Conservation (phyloP, 75 land plant species). For the Pinus tabuliformis region DNA sequence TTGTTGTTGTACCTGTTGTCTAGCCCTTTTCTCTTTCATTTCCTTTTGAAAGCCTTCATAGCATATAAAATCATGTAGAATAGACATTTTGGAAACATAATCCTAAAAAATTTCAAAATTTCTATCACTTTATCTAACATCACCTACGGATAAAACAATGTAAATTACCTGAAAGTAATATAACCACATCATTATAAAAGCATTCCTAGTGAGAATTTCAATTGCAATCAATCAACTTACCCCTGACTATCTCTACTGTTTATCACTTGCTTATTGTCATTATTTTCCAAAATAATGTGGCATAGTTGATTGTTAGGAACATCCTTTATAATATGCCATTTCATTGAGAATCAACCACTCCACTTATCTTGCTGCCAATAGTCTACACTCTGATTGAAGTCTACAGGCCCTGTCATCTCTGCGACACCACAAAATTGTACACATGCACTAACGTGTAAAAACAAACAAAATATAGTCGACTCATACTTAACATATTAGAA, state of each 20-base stretch:
- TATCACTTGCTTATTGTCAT: conserved; percentile 68
- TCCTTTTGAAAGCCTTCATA: conserved; percentile 59
- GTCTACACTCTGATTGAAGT: conserved; percentile 58
- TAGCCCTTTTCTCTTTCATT: conserved; percentile 43
- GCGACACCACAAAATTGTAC: conserved; percentile 78
- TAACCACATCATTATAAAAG: neutral
- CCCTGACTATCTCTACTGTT: conserved; percentile 62
- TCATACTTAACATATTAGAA: neutral
- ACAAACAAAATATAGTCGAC: neutral
- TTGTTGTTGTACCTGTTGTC: neutral
- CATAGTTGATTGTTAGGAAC: conserved; percentile 63
- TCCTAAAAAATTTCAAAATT: conserved; percentile 68
- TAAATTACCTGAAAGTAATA: neutral
- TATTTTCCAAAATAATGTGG: conserved; percentile 65
- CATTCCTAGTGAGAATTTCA: neutral
- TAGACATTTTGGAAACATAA: conserved; percentile 43
- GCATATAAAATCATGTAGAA: conserved; percentile 65
- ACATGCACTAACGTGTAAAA: conserved; percentile 61
- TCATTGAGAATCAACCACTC: conserved; percentile 61
- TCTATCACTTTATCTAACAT: conserved; percentile 47
- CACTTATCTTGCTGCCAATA: conserved; percentile 83
- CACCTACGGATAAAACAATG: conserved; percentile 26
- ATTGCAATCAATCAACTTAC: conserved; percentile 6
- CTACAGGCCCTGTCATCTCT: conserved; percentile 68
- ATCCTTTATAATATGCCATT: conserved; percentile 75